Evolutionary conservation across 495 filamentous ascomycete species (phyloP).

Genomic region (Aspergillus ostianus): DNA sequence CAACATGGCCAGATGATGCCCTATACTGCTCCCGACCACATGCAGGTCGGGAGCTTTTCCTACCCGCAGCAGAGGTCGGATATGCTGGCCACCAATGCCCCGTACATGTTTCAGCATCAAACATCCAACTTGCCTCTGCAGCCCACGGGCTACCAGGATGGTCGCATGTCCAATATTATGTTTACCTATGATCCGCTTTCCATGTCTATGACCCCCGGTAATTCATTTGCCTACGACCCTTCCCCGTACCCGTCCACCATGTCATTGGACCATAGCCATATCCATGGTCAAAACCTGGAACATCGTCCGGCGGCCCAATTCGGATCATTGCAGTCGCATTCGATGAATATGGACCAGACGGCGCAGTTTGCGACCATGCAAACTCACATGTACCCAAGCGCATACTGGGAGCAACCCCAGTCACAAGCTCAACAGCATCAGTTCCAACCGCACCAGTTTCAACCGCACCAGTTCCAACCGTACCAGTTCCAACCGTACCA

Average conservation of each 20-base stretch:
- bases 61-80: conserved; percentile 15
- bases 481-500: too few species aligned
- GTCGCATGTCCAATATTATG: conserved; percentile 28
- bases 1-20: conserved; percentile 10
- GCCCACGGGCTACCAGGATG: conserved; percentile 20
- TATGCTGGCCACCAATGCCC: conserved; percentile 8
- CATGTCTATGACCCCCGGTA: conserved; percentile 22
- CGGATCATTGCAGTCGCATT: conserved; percentile 12
- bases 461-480: too few species aligned
- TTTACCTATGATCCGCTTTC: conserved; percentile 31
- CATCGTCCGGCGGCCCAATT: conserved; percentile 9
- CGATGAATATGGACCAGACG: conserved; percentile 8
- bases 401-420: conserved; percentile 12
- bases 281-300: conserved; percentile 16
- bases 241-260: conserved; percentile 22
- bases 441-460: too few species aligned
- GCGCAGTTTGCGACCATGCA: conserved; percentile 12
- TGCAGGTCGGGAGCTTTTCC: conserved; percentile 13
- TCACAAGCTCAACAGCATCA: background rate
- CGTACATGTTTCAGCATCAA: conserved; percentile 21
- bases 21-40: conserved; percentile 14
- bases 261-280: conserved; percentile 11
- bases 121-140: conserved; percentile 12
- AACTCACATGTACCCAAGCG: background rate
- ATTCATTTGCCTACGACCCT: conserved; percentile 29